Evolutionary conservation across 257 asterid species (phyloP).

Genomic region (Nicotiana benthamiana): DNA sequence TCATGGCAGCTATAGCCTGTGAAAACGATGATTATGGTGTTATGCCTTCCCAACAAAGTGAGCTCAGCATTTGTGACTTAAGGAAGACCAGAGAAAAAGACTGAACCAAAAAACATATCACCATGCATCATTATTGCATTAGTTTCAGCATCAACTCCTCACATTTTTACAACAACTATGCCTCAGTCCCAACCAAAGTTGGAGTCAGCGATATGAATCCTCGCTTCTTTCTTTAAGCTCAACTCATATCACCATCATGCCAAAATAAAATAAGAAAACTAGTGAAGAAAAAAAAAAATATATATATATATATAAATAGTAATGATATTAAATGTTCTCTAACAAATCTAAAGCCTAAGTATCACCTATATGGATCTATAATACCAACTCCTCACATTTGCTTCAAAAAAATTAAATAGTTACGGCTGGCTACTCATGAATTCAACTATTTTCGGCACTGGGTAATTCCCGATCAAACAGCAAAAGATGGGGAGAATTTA

Average conservation of each 20-base stretch:
- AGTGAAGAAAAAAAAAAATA: too few species aligned
- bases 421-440: neutral
- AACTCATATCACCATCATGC: too few species aligned
- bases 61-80: neutral
- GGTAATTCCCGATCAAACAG: neutral
- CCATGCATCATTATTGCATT: neutral
- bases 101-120: neutral
- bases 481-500: neutral
- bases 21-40: constrained; percentile 13
- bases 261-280: too few species aligned
- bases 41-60: neutral
- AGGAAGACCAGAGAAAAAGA: neutral
- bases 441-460: neutral
- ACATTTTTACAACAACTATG: neutral
- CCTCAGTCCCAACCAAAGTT: too few species aligned
- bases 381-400: neutral
- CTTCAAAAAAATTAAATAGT: neutral
- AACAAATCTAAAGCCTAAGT: too few species aligned
- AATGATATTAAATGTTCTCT: too few species aligned
- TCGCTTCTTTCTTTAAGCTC: too few species aligned
- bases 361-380: too few species aligned
- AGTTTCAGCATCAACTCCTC: neutral
- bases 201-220: too few species aligned
- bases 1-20: constrained; percentile 99
- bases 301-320: too few species aligned